A percentile compares a stretch with the other conserved stretches of the same genome.
Conservation (phyloP, 2,329 filamentous ascomycete genomes). For the Saccharata proteae region DNA sequence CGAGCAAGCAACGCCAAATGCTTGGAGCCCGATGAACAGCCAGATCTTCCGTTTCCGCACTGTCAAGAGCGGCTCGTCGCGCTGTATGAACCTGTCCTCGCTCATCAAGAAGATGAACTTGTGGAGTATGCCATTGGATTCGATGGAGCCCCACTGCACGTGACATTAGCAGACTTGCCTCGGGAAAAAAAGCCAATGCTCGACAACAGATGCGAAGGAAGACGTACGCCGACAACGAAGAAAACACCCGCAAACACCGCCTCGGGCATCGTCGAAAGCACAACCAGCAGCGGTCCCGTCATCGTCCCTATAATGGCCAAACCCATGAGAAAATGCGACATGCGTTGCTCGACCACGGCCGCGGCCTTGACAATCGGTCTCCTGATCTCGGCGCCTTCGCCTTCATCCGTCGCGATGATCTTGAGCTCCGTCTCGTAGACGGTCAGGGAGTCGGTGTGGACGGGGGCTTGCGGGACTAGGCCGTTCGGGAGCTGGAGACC, state of each 20-base stretch:
- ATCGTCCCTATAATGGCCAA: slow-evolving; percentile 42
- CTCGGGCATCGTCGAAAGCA: slow-evolving; percentile 39
- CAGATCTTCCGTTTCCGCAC: slow-evolving; percentile 33
- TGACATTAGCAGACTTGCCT: slow-evolving; percentile 1
- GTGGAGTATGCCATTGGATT: slow-evolving; percentile 36
- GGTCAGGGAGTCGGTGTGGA: slow-evolving; percentile 42
- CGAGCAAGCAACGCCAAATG: slow-evolving; percentile 35
- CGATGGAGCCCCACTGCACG: slow-evolving; percentile 27
- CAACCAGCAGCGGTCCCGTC: slow-evolving; percentile 39
- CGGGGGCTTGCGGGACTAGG: slow-evolving; percentile 42
- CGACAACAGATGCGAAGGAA: neutral
- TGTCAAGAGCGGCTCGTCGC: slow-evolving; percentile 31
- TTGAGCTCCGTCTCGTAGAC: slow-evolving; percentile 19
- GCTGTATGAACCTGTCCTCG: slow-evolving; percentile 36
- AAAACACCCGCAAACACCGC: slow-evolving; percentile 43
- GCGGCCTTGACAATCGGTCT: slow-evolving; percentile 32
- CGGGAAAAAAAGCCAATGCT: neutral
- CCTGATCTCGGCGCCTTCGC: slow-evolving; percentile 29
- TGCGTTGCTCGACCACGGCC: slow-evolving; percentile 39
- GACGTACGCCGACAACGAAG: slow-evolving; percentile 39
- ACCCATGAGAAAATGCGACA: slow-evolving; percentile 43
- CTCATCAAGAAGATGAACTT: slow-evolving; percentile 36
- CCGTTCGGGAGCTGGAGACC: slow-evolving; percentile 43
- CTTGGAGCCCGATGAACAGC: slow-evolving; percentile 38
- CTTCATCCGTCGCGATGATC: slow-evolving; percentile 29